phyloP scores from a whole-genome alignment of 2,329 filamentous ascomycete genomes.

The Aulographum hederae region DNA sequence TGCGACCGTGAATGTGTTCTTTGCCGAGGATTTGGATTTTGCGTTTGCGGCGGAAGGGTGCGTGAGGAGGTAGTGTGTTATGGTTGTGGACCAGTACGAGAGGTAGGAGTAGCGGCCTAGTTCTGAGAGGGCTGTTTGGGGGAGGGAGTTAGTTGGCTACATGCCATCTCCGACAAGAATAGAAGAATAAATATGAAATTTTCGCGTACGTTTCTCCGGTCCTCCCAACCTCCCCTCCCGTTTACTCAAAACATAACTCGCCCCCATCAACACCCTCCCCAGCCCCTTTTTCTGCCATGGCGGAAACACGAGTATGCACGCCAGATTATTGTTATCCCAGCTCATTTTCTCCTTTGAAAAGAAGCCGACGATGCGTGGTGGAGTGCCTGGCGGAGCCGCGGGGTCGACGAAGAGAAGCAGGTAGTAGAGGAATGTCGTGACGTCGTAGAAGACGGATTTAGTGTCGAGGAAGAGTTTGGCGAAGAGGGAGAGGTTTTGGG shows the following conservation, averaged over 20 bases:
- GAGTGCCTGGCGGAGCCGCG: conserved; percentile 2
- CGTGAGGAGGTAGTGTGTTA: conserved; percentile 46
- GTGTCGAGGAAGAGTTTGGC: conserved; percentile 96
- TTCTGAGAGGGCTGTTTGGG: conserved; percentile 73
- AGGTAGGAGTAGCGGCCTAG: conserved; percentile 68
- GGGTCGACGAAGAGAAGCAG: conserved; percentile 59
- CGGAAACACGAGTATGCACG: conserved; percentile 89
- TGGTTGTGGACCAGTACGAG: conserved; percentile 71
- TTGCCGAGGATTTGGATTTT: too few species aligned
- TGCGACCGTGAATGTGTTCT: conserved; percentile 42
- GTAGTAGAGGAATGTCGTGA: conserved; percentile 87
- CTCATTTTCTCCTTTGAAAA: conserved; percentile 98
- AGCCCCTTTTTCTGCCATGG: conserved; percentile 87
- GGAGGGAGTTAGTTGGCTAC: conserved; percentile 10
- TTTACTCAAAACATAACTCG: conserved; percentile 80
- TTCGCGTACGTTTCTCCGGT: conserved; percentile 55
- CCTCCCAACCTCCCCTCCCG: conserved; percentile 73
- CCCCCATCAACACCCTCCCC: conserved; percentile 75
- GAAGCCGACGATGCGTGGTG: conserved; percentile 70
- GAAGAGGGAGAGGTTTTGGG: conserved; percentile 88
- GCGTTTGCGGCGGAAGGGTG: too few species aligned
- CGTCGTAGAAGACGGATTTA: conserved; percentile 96
- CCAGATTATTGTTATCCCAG: conserved; percentile 96
- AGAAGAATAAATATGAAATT: not conserved
- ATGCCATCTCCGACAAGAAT: too few species aligned